Base-by-base conservation (phyloP, 129 eudicot genomes). In the Arctium lappa region DNA sequence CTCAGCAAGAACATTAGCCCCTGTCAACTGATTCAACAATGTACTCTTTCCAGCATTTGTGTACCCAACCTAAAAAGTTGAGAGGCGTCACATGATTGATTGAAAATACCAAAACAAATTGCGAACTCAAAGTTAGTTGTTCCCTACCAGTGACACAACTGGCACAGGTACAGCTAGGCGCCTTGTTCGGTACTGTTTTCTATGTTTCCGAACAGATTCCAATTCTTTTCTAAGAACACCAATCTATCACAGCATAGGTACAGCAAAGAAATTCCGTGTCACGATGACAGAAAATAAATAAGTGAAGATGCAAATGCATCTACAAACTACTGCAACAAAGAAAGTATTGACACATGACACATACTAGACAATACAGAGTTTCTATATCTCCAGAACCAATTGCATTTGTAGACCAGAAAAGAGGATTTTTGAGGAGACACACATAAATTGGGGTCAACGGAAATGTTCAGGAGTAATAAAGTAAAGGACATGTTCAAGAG, bases 1-100 rank as follows among this genome's bases (percentile, higher is more conserved):
- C 89, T 95, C 98, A 66, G 97, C 97, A 86, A 95, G 98, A 89
- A 95, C 98, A 76, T 89, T 85, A 80, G 98, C 97, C 72, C 98
- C 98, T 75, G 98, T 95, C 77, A 95, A 84, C 68, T 78, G 89
- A 89, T 95, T 95, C 72, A 95, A 82, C 32, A 92, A 88, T 22
- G 98, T 95, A 85, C 98, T 95, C 88, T 95, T 95, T 87, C 98
- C 98, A 77, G 98, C 98, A 88, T 92, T 95, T 81, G 98, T 95
- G 86, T 95, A 95, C 36, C 98, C 98, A 80, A 92, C 97, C 98
- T 95, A 74, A 39, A 81, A 77, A 53, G 74, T 78, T 56, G 42
- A 71, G 34, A 50, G 2, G 31, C 32, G 66, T 72, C 76, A 72
- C 11, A 38, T 40, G 10, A 71, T 63, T 33, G 76, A 69, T 62